phyloP scores from a whole-genome alignment of 73 alveolate species.

The Tetrahymena malaccensis region DNA sequence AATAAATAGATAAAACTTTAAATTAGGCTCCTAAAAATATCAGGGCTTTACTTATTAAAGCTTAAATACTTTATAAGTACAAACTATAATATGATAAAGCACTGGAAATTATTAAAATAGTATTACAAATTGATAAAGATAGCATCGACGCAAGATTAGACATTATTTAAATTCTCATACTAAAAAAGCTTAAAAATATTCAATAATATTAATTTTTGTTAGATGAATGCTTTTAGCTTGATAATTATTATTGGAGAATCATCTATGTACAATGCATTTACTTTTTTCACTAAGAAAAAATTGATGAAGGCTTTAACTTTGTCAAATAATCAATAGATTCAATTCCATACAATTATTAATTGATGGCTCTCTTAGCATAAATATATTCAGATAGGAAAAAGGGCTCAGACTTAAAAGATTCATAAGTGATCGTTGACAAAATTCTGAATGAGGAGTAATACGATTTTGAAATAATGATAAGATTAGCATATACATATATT shows the following conservation, averaged over 20 bases:
- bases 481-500: neutral
- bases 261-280: neutral
- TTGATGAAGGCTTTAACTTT: neutral
- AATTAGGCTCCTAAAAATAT: neutral
- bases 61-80: neutral
- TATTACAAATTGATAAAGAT: neutral
- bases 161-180: neutral
- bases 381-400: neutral
- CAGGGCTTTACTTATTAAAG: neutral
- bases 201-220: neutral
- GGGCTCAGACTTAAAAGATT: neutral
- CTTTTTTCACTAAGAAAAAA: neutral
- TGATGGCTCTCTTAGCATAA: neutral
- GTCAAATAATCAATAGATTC: neutral
- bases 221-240: neutral
- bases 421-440: neutral
- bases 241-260: neutral
- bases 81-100: neutral
- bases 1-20: neutral
- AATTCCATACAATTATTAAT: neutral
- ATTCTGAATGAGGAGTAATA: neutral
- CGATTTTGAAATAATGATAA: neutral
- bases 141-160: neutral
- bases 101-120: neutral
- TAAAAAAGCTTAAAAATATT: neutral